A percentile compares a stretch with the other conserved stretches of the same genome.
These are phyloP conservation scores for Erysimum cheiranthoides DNA, from an alignment of 345 rosid species.

Conservation along the genomic window DNA sequence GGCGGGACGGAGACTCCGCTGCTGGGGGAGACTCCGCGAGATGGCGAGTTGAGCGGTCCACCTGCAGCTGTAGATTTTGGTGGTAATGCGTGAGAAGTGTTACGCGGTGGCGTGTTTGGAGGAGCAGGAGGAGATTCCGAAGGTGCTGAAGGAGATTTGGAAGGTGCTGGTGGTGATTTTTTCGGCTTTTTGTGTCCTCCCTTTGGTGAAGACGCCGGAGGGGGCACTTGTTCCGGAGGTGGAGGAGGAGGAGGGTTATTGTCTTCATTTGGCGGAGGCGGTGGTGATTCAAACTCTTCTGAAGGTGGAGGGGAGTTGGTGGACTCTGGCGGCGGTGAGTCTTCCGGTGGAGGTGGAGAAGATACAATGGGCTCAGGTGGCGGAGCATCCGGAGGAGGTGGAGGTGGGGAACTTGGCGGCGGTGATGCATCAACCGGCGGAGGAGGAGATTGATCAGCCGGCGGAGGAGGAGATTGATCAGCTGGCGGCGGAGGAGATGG, in stretches of 20 bases:
- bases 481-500: conserved; percentile 29
- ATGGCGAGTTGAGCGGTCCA: conserved; percentile 38
- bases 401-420: conserved; percentile 29
- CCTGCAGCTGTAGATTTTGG: conserved; percentile 33
- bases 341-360: conserved; percentile 31
- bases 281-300: conserved; percentile 26
- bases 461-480: conserved; percentile 30
- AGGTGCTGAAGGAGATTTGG: conserved; percentile 39
- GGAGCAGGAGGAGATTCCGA: conserved; percentile 37
- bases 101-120: conserved; percentile 11
- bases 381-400: conserved; percentile 34
- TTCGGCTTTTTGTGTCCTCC: conserved; percentile 8
- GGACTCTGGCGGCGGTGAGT: conserved; percentile 48
- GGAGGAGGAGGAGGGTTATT: conserved; percentile 35
- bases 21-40: conserved; percentile 30
- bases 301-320: conserved; percentile 40
- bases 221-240: neutral
- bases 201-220: conserved; percentile 38
- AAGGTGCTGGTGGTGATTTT: conserved; percentile 19
- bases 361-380: neutral
- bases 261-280: conserved; percentile 32
- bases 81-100: conserved; percentile 34
- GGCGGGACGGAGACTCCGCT: conserved; percentile 18
- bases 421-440: neutral
- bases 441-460: conserved; percentile 33